These are phyloP conservation scores for Pittosporum tobira DNA, from an alignment of 129 eudicot genomes.

Conservation along the genomic window DNA sequence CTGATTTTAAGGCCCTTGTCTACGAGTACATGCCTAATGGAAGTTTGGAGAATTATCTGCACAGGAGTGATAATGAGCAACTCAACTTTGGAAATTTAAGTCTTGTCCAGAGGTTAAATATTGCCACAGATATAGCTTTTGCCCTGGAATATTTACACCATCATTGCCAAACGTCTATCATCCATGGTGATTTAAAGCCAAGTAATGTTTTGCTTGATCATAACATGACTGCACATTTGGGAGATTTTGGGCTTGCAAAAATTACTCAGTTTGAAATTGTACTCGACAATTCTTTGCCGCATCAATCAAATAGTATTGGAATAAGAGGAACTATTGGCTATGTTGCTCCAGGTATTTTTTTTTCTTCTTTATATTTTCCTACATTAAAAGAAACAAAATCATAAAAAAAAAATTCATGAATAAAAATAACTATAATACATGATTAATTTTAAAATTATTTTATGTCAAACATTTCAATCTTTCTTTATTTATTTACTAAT, in stretches of 20 bases:
- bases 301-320: neutral
- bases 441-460: too few relatives aligned
- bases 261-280: neutral
- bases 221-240: constrained; percentile 10
- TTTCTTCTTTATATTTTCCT: too few relatives aligned
- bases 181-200: too few relatives aligned
- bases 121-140: constrained; percentile 8
- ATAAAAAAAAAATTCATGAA: too few relatives aligned
- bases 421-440: too few relatives aligned
- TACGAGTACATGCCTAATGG: too few relatives aligned
- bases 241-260: constrained; percentile 21
- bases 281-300: neutral
- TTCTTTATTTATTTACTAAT: too few relatives aligned
- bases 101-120: constrained; percentile 7
- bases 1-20: constrained; percentile 15
- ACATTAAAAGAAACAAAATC: too few relatives aligned
- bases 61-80: neutral
- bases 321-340: constrained; percentile 21
- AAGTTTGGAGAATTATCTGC: too few relatives aligned
- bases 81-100: neutral
- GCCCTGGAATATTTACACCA: constrained; percentile 11
- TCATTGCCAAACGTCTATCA: neutral
- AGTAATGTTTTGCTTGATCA: too few relatives aligned
- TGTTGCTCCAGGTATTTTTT: constrained; percentile 20
- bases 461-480: too few relatives aligned